Conservation (phyloP, 352 stramenopile species). For the Phytophthora pseudosyringae region DNA sequence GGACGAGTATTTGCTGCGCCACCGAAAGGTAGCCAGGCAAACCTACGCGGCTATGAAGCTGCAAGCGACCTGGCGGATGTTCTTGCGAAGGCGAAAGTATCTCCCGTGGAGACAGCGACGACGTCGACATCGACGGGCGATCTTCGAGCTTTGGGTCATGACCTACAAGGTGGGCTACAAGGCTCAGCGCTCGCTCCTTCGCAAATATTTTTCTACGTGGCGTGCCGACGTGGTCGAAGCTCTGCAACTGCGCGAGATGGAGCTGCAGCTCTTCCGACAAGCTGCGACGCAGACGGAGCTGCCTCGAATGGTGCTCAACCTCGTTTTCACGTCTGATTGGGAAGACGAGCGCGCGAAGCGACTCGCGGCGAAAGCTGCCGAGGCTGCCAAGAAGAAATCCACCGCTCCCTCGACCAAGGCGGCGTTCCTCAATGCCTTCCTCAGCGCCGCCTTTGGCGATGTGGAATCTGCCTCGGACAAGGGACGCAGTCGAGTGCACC, state of each 20-base stretch:
- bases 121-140: constrained; percentile 28
- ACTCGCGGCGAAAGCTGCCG: constrained; percentile 17
- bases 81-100: constrained; percentile 43
- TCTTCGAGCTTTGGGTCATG: constrained; percentile 64
- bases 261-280: constrained; percentile 67
- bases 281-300: constrained; percentile 54
- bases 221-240: constrained; percentile 47
- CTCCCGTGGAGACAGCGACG: constrained; percentile 51
- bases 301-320: constrained; percentile 68
- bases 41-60: constrained; percentile 41
- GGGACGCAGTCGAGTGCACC: constrained; percentile 35
- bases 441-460: constrained; percentile 61
- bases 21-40: constrained; percentile 35
- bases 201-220: constrained; percentile 58
- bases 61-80: constrained; percentile 70
- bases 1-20: constrained; percentile 11
- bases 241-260: constrained; percentile 59
- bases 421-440: constrained; percentile 44
- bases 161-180: constrained; percentile 44
- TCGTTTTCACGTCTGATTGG: constrained; percentile 70
- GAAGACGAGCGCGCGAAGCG: constrained; percentile 38
- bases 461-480: constrained; percentile 41
- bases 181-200: constrained; percentile 38
- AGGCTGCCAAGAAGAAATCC: constrained; percentile 22
- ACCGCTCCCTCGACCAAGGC: constrained; percentile 11